Evolutionary conservation across 1,284 basidiomycete species (phyloP), one percentile per base, ranked within the genome.

Genomic region (Stereum hirsutum): DNA sequence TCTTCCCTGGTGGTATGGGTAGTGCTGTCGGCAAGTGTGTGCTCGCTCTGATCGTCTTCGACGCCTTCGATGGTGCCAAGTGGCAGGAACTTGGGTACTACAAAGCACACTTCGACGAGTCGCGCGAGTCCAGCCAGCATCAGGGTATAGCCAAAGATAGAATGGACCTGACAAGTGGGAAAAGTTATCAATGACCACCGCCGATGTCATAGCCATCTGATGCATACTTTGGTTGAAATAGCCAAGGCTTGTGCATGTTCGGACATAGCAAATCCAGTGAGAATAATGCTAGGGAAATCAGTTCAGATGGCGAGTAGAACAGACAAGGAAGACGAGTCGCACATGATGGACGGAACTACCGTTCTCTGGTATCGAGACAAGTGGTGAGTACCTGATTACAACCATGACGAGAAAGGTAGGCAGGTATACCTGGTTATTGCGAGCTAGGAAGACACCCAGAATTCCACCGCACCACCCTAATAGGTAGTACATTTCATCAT

Each of bases 251-350:
- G 94, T 2, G 78, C 78, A 53, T 97, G 94, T 32, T 88, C 82
- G 3, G 88, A 87, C 90, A 97, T 95, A 0, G 87, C 93, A 86
- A 90, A 97, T 2, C 94, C 94, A 0, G 92, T 95, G 47, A 95
- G 68, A 45, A 90, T 78, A 50, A 94, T 82, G 46, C 87, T 91
- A 26, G 23, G 15, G 31, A 5, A 4, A 20, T 5, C 38, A 33
- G 46, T 45, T 50, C 23, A 44, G 42, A 34, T 14, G 15, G 28
- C 12, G 24, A 24, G 23, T 19, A n/a, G 26, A 33, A 1, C 3
- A n/a, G 31, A 37, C 12, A n/a, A 37, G 17, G 26, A 36, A 45
- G 26, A 36, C 33, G 19, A 54, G 74, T 54, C 40, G 11, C 54
- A 91, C 88, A 97, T 90, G 26, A 93, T 49, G 14, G 76, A 78